Percentiles rank a stretch among this genome's conserved stretches.
These are phyloP conservation scores for Cytidiella melzeri DNA, from an alignment of 768 basidiomycete species.

Conservation along the genomic window DNA sequence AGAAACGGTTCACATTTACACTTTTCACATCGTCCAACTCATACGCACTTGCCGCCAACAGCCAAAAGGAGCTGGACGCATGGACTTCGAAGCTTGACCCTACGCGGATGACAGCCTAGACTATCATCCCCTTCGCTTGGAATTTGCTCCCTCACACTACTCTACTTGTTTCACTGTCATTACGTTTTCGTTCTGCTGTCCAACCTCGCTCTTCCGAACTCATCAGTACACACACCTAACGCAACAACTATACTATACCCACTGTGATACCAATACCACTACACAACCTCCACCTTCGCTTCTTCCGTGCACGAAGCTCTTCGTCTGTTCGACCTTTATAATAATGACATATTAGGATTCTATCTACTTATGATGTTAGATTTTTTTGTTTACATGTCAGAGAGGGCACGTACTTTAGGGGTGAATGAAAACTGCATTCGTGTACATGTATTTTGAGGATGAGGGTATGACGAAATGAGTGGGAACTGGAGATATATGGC, in stretches of 20 bases:
- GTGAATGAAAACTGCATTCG: background rate
- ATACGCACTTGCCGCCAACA: constrained; percentile 80
- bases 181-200: background rate
- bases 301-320: too few species aligned
- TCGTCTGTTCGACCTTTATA: too few species aligned
- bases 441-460: too few species aligned
- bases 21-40: constrained; percentile 91
- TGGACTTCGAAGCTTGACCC: constrained; percentile 87
- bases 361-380: background rate
- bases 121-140: background rate
- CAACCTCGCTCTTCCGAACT: background rate
- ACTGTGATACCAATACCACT: too few species aligned
- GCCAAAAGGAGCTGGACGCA: constrained; percentile 72
- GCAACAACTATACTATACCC: background rate
- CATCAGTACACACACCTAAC: background rate
- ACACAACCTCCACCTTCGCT: background rate
- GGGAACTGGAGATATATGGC: background rate
- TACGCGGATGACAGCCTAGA: constrained; percentile 38
- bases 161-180: background rate
- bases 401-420: too few species aligned
- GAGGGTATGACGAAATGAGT: too few species aligned
- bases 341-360: background rate
- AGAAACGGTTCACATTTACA: constrained; percentile 86
- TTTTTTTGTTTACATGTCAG: too few species aligned
- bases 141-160: background rate